Evolutionary conservation across 192 early-diverging fungal species (phyloP), one percentile per base, ranked within the genome.

Genomic region (Coemansia erecta): DNA sequence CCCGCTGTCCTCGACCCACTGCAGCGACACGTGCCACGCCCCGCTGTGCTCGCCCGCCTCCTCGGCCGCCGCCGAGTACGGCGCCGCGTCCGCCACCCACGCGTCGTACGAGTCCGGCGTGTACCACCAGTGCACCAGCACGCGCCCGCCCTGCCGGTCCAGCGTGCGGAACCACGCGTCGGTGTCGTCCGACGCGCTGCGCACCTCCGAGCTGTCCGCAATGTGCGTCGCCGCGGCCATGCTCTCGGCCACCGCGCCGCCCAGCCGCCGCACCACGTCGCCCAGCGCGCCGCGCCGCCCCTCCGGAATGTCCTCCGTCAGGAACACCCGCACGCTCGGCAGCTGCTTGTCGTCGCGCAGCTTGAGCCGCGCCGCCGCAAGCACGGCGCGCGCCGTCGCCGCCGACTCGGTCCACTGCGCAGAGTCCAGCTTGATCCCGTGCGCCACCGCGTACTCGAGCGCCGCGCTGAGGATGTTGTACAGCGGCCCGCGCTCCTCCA

Each of bases 81-180:
- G 81, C 31, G 82, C 66, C 22, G 83, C 83, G 40, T 85, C 86
- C 2, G 82, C 58, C 18, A 90, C 44, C 88, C 87, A 92, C 11
- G 79, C 82, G 51, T 92, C 90, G 63, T 89, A 89, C 8, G 90
- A 90, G 59, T 90, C 90, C 28, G 90, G 90, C 37, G 86, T 87
- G 66, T 88, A 89, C 87, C 88, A 87, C 85, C 88, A 91, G 63
- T 91, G 89, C 0, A 91, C 83, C 0, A 89, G 72, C 13, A 86
- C 88, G 23, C 72, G 77, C 21, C 75, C 77, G 52, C 80, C 51
- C 10, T 53, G 62, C 56, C 56, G 66, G 35, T 49, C 55, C 28
- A 81, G 67, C 42, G 79, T 74, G 39, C 79, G 72, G 68, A 81
- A 81, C 74, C 74, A 77, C 24, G 53, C 74, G 19, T 77, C 67